Evolutionary conservation across 345 rosid genomes (phyloP).

Genomic region (Gossypioides kirkii): DNA sequence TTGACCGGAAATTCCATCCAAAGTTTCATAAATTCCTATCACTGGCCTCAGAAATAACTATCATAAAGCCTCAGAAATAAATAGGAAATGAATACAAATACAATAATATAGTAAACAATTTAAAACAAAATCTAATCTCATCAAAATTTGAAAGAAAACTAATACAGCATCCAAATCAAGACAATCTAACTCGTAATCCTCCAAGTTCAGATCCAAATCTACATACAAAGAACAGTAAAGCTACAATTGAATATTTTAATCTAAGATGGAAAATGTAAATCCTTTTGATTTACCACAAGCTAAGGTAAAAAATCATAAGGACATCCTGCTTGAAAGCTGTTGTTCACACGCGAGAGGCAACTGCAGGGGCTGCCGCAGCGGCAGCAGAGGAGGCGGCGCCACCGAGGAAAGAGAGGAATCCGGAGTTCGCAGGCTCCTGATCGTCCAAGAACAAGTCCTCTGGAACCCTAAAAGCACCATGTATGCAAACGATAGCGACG

Average conservation of each 20-base stretch:
- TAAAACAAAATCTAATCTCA: background rate
- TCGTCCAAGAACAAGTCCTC: slow-evolving; percentile 84
- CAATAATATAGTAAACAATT: background rate
- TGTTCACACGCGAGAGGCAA: slow-evolving; percentile 48
- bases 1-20: background rate
- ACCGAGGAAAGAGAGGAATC: slow-evolving; percentile 70
- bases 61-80: background rate
- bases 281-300: background rate
- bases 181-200: slow-evolving; percentile 12
- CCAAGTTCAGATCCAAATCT: slow-evolving; percentile 9
- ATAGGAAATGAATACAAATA: background rate
- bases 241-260: background rate
- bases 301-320: background rate
- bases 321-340: background rate
- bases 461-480: slow-evolving; percentile 85
- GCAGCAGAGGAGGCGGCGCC: slow-evolving; percentile 62
- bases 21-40: background rate
- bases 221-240: background rate
- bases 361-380: slow-evolving; percentile 50
- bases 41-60: background rate
- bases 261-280: slow-evolving; percentile 7
- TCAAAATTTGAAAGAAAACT: background rate
- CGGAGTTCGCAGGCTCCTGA: slow-evolving; percentile 56
- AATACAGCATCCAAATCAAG: background rate
- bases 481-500: slow-evolving; percentile 62